A percentile compares a stretch with the other conserved stretches of the same genome.
These are phyloP conservation scores for Diddensiella santjacobensis DNA, from an alignment of 805 yeast species.

Conservation along the genomic window DNA sequence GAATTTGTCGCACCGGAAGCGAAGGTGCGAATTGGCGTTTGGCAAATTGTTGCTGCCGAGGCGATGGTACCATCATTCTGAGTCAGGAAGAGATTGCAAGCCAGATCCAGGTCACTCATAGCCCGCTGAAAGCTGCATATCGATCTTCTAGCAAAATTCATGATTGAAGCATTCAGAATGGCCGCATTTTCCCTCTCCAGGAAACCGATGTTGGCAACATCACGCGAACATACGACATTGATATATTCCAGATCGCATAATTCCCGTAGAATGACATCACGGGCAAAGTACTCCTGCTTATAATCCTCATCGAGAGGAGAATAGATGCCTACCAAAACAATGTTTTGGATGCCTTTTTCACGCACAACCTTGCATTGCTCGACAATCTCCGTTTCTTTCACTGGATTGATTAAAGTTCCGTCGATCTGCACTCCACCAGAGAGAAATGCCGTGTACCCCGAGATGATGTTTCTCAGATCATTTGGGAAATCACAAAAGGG, in stretches of 20 bases:
- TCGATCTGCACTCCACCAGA: slow-evolving; percentile 16
- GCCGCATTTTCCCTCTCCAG: slow-evolving; percentile 41
- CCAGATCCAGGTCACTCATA: slow-evolving; percentile 34
- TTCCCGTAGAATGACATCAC: slow-evolving; percentile 4
- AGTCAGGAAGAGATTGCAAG: slow-evolving; percentile 40
- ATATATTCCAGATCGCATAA: slow-evolving; percentile 38
- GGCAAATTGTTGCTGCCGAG: slow-evolving; percentile 38
- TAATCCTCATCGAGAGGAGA: slow-evolving; percentile 34
- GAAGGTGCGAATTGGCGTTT: slow-evolving; percentile 43
- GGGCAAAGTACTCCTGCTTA: slow-evolving; percentile 34
- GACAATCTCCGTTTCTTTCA: slow-evolving; percentile 6
- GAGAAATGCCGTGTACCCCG: slow-evolving; percentile 12
- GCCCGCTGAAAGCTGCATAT: slow-evolving; percentile 41
- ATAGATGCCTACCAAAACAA: slow-evolving; percentile 43
- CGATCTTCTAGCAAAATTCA: slow-evolving; percentile 40
- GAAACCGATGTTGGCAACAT: slow-evolving; percentile 39
- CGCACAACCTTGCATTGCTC: slow-evolving; percentile 35
- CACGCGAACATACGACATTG: slow-evolving; percentile 38
- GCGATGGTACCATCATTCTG: slow-evolving; percentile 49
- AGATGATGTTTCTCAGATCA: slow-evolving; percentile 8
- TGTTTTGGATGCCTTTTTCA: slow-evolving; percentile 28
- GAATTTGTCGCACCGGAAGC: slow-evolving; percentile 43
- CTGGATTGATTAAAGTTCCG: slow-evolving; percentile 10
- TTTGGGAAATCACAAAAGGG: slow-evolving; percentile 47
- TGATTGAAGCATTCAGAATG: slow-evolving; percentile 40